Base-by-base conservation (phyloP, 352 stramenopile genomes). In the Phytophthora fragariae region DNA sequence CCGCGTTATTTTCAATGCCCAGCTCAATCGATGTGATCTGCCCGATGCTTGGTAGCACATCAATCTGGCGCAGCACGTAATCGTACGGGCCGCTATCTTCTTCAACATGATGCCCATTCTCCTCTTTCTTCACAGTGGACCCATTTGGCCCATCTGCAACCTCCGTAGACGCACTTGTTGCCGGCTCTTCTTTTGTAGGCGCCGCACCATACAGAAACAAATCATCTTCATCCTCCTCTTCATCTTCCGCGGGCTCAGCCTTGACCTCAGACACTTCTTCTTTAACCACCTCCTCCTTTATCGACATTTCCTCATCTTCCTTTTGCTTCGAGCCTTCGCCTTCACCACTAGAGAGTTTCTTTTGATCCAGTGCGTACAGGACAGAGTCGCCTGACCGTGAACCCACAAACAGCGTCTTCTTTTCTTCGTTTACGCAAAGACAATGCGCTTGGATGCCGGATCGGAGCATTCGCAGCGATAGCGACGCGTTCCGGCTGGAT, bases 21-120 rank as follows among this genome's bases (percentile, higher is more conserved):
- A 96, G 69, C 31, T 96, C 88, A 59, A 95, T 92, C 15, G 88
- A 92, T 1, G 90, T 94, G 61, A 96, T 92, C 71, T 93, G 90
- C 17, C 90, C 90, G 21, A 96, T 88, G 47, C 85, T 84, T 6
- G 88, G 80, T 7, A 96, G 67, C 8, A 88, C 68, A 56, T 96
- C 90, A 35, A 96, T 75, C 39, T 84, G 82, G 5, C 77, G 71
- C 2, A 96, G 57, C n/a, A 81, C 72, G 52, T 92, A 94, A 10
- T 77, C 57, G n/a, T 72, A 81, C 9, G 70, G 65, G n/a, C 74
- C 74, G 65, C n/a, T 68, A 5, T 67, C 50, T 58, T 76, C 44
- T 56, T 73, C 60, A 2, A 6, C 17, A n/a, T 56, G 37, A 31
- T 56, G 33, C 21, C 44, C 29, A 44, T 54, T 70, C 44, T 59